Evolutionary conservation across 2,329 filamentous ascomycete species (phyloP), one percentile per base, ranked within the genome.

Genomic region (Aspergillus sp.): DNA sequence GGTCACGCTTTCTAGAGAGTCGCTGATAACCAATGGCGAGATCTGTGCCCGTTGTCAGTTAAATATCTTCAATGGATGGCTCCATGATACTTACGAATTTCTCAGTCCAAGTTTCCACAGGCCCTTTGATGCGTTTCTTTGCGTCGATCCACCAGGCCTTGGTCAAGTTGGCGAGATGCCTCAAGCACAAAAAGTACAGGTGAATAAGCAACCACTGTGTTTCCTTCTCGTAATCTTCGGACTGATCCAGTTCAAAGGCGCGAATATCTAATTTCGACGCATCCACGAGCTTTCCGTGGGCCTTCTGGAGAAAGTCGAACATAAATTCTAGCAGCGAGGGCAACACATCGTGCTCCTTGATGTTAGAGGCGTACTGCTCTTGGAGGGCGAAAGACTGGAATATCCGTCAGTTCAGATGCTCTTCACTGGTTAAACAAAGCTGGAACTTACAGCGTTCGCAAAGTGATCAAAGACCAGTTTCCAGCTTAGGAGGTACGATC

Each of bases 401-500:
- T 15, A 24, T 9, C 12, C n/a, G 52, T 77, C 61, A 76, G 71
- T 58, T 55, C 46, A 15, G 8, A 19, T 39, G 6, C 4, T 5
- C 41, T 19, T 44, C 22, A 11, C 30, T 3, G 1, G 12, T 37
- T 6, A 17, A 15, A 17, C 11, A 37, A 19, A 5, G 19, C 4
- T 13, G 7, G 50, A 51, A 63, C 70, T 61, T 77, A 83, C 81
- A 12, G 92, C 86, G 19, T 86, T 85, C 17, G 81, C 79, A 69
- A 93, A 96, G 45, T 93, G 88, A 65, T 96, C 91, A 69, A 96
- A 98, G 0, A 97, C 82, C 1, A 98, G 80, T 62, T 90, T 85
- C 95, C 95, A 99, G 11, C 91, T 89, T 27, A 96, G 80, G 3
- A 99, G 81, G 68, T 97, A 99, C 9, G 88, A 86, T 52, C 91